Evolutionary conservation across 2,329 filamentous ascomycete species (phyloP).

Genomic region (Xylariaceae sp.): DNA sequence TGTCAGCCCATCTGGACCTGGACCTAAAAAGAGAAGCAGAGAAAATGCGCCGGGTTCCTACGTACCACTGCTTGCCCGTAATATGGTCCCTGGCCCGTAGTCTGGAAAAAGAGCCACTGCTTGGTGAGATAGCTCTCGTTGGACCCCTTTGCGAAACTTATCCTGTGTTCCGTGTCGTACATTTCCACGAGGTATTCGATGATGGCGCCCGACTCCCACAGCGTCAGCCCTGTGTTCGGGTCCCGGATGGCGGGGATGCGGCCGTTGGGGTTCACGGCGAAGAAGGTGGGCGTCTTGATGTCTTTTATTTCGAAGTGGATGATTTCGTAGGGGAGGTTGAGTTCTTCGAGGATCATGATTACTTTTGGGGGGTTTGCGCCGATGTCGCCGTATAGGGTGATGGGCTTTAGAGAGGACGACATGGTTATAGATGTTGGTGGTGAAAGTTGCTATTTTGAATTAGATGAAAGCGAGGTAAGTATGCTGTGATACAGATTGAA

Average conservation of each 20-base stretch:
- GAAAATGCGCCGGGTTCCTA: not conserved
- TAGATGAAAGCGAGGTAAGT: not conserved
- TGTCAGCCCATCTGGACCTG: not conserved
- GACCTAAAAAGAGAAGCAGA: not conserved
- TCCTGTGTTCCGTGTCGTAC: constrained; percentile 36
- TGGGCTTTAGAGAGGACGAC: constrained; percentile 26
- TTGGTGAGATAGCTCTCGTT: constrained; percentile 36
- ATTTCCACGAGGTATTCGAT: constrained; percentile 21
- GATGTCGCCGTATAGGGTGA: constrained; percentile 25
- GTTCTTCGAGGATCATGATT: constrained; percentile 29
- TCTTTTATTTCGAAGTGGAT: constrained; percentile 2
- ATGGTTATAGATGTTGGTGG: not conserved
- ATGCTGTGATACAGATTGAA: not conserved
- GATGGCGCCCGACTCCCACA: constrained; percentile 26
- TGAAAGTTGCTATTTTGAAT: not conserved
- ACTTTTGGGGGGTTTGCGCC: constrained; percentile 33
- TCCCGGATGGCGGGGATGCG: constrained; percentile 21
- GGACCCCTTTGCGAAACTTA: constrained; percentile 33
- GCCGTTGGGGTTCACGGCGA: constrained; percentile 22
- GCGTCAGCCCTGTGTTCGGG: constrained; percentile 18
- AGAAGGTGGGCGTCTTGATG: constrained; percentile 17
- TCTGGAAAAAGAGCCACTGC: constrained; percentile 43
- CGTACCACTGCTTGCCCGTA: constrained; percentile 38
- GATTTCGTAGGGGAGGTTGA: constrained; percentile 30
- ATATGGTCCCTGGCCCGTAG: constrained; percentile 43